Evolutionary conservation across 129 eudicot genomes (phyloP).

Genomic region (Rutidosis leptorrhynchoides): DNA sequence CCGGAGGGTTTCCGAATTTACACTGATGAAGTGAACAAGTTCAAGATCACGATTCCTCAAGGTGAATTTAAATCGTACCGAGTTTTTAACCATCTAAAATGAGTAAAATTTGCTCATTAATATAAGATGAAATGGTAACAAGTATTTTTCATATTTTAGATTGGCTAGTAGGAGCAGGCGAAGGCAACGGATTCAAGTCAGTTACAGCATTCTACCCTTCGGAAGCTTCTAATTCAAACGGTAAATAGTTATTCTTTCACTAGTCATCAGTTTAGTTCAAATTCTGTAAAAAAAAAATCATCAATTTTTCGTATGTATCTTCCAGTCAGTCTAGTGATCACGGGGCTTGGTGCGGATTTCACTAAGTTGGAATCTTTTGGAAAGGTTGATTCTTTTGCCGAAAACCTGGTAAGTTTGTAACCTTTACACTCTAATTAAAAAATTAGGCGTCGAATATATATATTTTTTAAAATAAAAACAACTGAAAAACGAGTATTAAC

Average conservation of each 20-base stretch:
- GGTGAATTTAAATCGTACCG: slow-evolving; percentile 37
- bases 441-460: no score
- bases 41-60: slow-evolving; percentile 71
- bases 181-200: slow-evolving; percentile 67
- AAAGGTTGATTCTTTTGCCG: slow-evolving; percentile 95
- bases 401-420: slow-evolving; percentile 57
- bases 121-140: not conserved
- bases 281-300: slow-evolving; percentile 10
- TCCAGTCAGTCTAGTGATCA: slow-evolving; percentile 77
- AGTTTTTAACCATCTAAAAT: not conserved
- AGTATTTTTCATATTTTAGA: slow-evolving; percentile 44
- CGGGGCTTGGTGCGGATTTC: slow-evolving; percentile 95
- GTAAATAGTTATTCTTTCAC: slow-evolving; percentile 33
- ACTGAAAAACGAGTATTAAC: not conserved
- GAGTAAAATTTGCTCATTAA: slow-evolving; percentile 12
- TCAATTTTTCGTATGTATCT: slow-evolving; percentile 17
- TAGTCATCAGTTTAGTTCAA: slow-evolving; percentile 4
- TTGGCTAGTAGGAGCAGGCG: slow-evolving; percentile 87
- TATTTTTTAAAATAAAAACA: no score
- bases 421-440: no score
- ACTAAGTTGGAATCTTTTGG: slow-evolving; percentile 96
- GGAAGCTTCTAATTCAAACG: slow-evolving; percentile 72
- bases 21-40: slow-evolving; percentile 89
- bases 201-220: slow-evolving; percentile 83
- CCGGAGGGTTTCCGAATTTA: slow-evolving; percentile 60